A percentile compares a stretch with the other conserved stretches of the same genome.
phyloP scores from a whole-genome alignment of 257 asterid species.

The Nicotiana attenuata region DNA sequence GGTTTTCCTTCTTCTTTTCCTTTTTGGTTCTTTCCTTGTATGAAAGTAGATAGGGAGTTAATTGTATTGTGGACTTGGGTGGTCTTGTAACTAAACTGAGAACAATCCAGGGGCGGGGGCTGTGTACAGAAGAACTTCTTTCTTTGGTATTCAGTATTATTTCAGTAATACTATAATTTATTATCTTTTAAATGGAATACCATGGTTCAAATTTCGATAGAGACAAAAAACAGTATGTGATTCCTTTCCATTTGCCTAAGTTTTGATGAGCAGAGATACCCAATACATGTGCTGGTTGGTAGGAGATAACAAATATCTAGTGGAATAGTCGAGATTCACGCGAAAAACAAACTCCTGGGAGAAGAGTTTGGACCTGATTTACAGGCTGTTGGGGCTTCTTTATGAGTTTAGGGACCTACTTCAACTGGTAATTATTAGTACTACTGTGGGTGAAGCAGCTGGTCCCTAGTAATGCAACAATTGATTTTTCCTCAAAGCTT shows the following conservation, averaged over 20 bases:
- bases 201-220: not conserved
- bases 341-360: too few relatives aligned
- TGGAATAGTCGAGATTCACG: not conserved
- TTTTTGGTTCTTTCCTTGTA: constrained; percentile 16
- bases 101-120: not conserved
- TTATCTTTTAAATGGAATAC: not conserved
- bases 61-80: constrained; percentile 20
- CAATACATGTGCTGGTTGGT: not conserved
- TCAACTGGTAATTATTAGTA: not conserved
- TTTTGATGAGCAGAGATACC: not conserved
- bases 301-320: not conserved
- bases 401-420: not conserved
- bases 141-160: not conserved
- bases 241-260: not conserved
- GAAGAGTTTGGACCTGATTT: not conserved
- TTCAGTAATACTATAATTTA: not conserved
- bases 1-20: not conserved
- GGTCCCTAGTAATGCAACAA: not conserved
- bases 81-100: not conserved
- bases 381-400: not conserved
- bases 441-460: not conserved
- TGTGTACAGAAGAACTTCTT: constrained; percentile 12
- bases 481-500: not conserved
- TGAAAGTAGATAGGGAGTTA: constrained; percentile 22
- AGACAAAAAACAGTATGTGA: not conserved